These are phyloP conservation scores for Boletus rex-veris DNA, from an alignment of 768 basidiomycete genomes.

Conservation along the genomic window DNA sequence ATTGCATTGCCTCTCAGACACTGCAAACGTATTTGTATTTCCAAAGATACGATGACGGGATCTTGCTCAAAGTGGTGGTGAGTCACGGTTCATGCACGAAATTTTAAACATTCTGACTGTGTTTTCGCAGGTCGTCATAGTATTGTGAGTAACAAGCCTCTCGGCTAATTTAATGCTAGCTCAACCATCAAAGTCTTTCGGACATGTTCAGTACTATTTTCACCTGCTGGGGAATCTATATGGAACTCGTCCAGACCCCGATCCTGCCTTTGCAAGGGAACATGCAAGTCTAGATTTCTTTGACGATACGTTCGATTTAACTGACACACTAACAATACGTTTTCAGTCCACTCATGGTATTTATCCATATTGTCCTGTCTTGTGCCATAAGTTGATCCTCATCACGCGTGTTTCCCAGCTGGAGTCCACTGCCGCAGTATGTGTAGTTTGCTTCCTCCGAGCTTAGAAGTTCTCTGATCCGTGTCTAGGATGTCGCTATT, in stretches of 20 bases:
- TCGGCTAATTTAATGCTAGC: neutral
- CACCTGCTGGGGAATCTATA: conserved; percentile 8
- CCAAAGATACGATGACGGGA: conserved; percentile 3
- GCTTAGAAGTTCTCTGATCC: neutral
- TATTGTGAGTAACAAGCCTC: neutral
- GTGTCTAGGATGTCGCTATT: conserved; percentile 2
- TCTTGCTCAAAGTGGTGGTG: conserved; percentile 4
- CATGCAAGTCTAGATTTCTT: neutral
- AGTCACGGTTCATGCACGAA: neutral
- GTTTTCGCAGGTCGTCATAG: neutral
- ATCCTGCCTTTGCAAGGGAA: conserved; percentile 4
- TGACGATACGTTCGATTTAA: neutral
- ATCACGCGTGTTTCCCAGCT: neutral
- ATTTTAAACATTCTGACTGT: neutral
- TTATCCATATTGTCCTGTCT: neutral
- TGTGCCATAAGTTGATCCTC: neutral
- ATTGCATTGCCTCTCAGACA: neutral
- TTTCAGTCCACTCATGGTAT: conserved; percentile 14
- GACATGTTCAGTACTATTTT: conserved; percentile 14
- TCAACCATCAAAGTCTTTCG: conserved; percentile 3
- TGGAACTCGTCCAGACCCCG: conserved; percentile 4
- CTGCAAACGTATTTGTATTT: conserved; percentile 9
- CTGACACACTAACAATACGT: neutral
- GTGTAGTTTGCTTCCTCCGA: neutral
- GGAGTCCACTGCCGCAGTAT: conserved; percentile 15